phyloP scores from a whole-genome alignment of 805 yeast genomes.

The Kodamaea kakaduensis region DNA sequence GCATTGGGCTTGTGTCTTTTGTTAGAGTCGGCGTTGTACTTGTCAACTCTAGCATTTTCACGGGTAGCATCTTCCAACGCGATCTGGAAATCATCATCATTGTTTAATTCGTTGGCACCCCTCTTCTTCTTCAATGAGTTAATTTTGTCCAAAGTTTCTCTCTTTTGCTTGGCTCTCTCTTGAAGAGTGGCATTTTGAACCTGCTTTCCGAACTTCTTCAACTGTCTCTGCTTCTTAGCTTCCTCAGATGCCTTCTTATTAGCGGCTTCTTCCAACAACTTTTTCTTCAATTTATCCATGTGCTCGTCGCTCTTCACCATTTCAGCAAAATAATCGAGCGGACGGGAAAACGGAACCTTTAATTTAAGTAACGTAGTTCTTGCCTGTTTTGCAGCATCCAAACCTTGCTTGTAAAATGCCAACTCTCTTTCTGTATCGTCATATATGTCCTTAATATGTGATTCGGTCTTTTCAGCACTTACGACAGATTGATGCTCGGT shows the following conservation, averaged over 20 bases:
- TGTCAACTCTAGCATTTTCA: slow-evolving; percentile 25
- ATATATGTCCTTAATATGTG: slow-evolving; percentile 76
- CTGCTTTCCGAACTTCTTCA: slow-evolving; percentile 96
- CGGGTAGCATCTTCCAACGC: slow-evolving; percentile 91
- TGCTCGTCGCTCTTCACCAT: slow-evolving; percentile 98
- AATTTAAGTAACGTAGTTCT: slow-evolving; percentile 61
- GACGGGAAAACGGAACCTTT: slow-evolving; percentile 86
- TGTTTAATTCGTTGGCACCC: slow-evolving; percentile 64
- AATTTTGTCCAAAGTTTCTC: slow-evolving; percentile 83
- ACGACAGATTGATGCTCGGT: slow-evolving; percentile 78
- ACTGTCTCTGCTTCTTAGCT: slow-evolving; percentile 88
- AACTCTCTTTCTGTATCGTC: slow-evolving; percentile 96
- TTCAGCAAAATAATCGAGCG: slow-evolving; percentile 95
- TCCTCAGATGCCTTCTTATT: slow-evolving; percentile 89
- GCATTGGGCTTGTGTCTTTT: slow-evolving; percentile 57
- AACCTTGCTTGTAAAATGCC: slow-evolving; percentile 91
- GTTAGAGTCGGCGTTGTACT: slow-evolving; percentile 45
- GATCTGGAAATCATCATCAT: slow-evolving; percentile 75
- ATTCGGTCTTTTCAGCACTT: slow-evolving; percentile 55
- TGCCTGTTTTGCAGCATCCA: slow-evolving; percentile 75
- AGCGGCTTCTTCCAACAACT: slow-evolving; percentile 72
- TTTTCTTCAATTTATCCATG: slow-evolving; percentile 87
- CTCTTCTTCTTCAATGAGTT: slow-evolving; percentile 89
- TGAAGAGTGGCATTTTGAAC: slow-evolving; percentile 92
- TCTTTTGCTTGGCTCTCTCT: slow-evolving; percentile 89